These are phyloP conservation scores for Penicillium rolfsii DNA, from an alignment of 2,329 filamentous ascomycete genomes.

Conservation along the genomic window DNA sequence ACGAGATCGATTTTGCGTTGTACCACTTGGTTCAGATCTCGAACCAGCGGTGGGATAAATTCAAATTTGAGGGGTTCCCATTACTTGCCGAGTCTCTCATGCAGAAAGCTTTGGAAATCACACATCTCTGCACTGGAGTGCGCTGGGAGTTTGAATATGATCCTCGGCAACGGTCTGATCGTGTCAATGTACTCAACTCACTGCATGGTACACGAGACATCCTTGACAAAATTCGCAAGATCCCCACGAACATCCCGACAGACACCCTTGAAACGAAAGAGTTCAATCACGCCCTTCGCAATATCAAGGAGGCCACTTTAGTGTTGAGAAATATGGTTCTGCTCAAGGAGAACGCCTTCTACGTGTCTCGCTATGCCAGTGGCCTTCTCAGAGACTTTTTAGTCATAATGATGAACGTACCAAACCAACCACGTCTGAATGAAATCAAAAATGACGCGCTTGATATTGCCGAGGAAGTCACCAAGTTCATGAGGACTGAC, in stretches of 20 bases:
- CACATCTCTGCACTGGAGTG: conserved; percentile 77
- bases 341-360: conserved; percentile 82
- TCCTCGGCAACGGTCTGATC: conserved; percentile 53
- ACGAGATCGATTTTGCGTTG: conserved; percentile 89
- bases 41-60: conserved; percentile 91
- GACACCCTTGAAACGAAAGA: conserved; percentile 72
- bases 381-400: conserved; percentile 75
- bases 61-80: conserved; percentile 89
- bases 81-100: conserved; percentile 85
- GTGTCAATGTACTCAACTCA: conserved; percentile 64
- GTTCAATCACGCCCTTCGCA: conserved; percentile 70
- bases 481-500: conserved; percentile 74
- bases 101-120: conserved; percentile 79
- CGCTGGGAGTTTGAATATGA: conserved; percentile 80
- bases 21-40: conserved; percentile 96
- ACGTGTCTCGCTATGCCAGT: conserved; percentile 70
- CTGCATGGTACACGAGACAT: conserved; percentile 70
- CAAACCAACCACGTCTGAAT: conserved; percentile 67
- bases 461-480: conserved; percentile 89
- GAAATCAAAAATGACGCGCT: conserved; percentile 90
- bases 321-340: conserved; percentile 97
- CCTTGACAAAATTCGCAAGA: conserved; percentile 69
- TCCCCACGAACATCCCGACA: conserved; percentile 63
- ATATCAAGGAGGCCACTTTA: conserved; percentile 82
- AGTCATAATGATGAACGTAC: conserved; percentile 78